A percentile compares a stretch with the other conserved stretches of the same genome.
phyloP scores from a whole-genome alignment of 208 protist genomes.

The Herpetomonas samuelpessoai region DNA sequence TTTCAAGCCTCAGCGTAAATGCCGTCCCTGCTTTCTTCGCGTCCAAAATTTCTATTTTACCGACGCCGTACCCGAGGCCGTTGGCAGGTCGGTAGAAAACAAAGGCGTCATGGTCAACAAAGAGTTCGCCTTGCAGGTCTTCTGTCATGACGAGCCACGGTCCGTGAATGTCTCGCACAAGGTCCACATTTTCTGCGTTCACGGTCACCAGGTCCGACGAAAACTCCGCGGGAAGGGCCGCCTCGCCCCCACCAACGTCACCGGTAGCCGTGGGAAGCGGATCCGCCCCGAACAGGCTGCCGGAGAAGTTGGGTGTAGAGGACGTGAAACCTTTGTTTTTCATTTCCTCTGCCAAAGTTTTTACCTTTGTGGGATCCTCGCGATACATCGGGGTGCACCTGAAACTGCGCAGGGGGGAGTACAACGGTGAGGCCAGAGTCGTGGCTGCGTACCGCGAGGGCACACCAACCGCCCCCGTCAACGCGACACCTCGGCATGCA shows the following conservation, averaged over 20 bases:
- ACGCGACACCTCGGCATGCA: too few relatives aligned
- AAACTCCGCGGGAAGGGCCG: conserved; percentile 19
- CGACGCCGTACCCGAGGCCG: conserved; percentile 85
- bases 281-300: conserved; percentile 11
- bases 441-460: too few relatives aligned
- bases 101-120: conserved; percentile 81
- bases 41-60: conserved; percentile 47
- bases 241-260: conserved; percentile 30
- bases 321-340: conserved; percentile 50
- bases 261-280: conserved; percentile 11
- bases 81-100: conserved; percentile 84
- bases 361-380: too few relatives aligned
- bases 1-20: conserved; percentile 70
- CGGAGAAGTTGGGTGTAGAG: conserved; percentile 71
- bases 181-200: conserved; percentile 50
- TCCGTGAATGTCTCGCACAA: conserved; percentile 69
- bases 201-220: conserved; percentile 55
- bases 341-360: conserved; percentile 24
- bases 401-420: too few relatives aligned
- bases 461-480: too few relatives aligned
- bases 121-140: conserved; percentile 83
- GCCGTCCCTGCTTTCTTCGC: conserved; percentile 40
- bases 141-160: conserved; percentile 89
- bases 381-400: too few relatives aligned
- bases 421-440: too few relatives aligned